Evolutionary conservation across 1,284 basidiomycete species (phyloP), one percentile per base, ranked within the genome.

Genomic region (Cutaneotrichosporon sp.): DNA sequence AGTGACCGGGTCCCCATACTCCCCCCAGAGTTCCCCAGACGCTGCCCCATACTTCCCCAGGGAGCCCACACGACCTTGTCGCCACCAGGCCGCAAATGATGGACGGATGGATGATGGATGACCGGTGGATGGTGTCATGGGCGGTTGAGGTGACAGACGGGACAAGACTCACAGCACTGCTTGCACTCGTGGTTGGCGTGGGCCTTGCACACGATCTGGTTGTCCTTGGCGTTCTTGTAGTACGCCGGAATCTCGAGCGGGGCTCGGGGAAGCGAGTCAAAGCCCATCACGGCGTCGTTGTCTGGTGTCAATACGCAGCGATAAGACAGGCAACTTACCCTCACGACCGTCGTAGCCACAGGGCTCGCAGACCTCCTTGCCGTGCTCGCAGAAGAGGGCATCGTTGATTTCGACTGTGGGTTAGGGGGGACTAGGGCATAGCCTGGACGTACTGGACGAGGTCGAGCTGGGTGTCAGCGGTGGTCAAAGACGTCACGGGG

Each of bases 361-460:
- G 22, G 52, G 46, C 56, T 69, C 64, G 60, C 73, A 75, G 42
- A 76, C 69, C 63, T 77, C 75, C 46, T 74, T 69, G 35, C 66
- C 68, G 56, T 77, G 75, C 56, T 75, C 69, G 61, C 75, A 77
- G 66, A 77, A 76, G 59, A 75, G 64, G 33, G 69, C 70, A 59
- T 77, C 74, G 66, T 74, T 74, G 65, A 77, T 65, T 59, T 77
- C 75, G 65, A 77, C 67, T 73, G 53, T 9, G 34, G 34, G 55
- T 51, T 18, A 57, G 51, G 18, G 17, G 43, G 39, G 43, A 14
- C 55, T 51, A n/a, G 3, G 39, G 17, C 14, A 26, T 8, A 20
- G 22, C 8, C 15, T 4, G 40, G 17, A 49, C 51, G 37, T 35
- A 60, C 55, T 51, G 50, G 59, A 60, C 40, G 59, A 46, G 52